Conservation (phyloP, 768 basidiomycete genomes). For the Serendipita indica region DNA sequence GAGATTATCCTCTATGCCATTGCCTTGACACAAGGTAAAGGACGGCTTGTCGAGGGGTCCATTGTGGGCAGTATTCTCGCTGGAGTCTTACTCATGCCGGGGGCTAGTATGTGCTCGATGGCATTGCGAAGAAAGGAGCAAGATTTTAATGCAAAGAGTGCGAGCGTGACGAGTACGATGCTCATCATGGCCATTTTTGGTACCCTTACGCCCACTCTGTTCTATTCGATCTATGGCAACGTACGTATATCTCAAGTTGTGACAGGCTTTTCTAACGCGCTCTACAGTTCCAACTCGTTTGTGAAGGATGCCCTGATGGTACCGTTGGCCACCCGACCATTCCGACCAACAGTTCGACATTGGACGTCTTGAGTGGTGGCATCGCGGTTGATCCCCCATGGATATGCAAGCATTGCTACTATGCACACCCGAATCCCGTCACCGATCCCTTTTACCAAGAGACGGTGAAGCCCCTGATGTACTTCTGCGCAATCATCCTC, state of each 20-base stretch:
- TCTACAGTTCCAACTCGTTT: slow-evolving; percentile 69
- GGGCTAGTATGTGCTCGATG: slow-evolving; percentile 85
- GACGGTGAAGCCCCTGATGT: slow-evolving; percentile 91
- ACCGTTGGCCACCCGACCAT: not conserved
- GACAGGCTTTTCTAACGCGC: slow-evolving; percentile 8
- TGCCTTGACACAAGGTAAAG: slow-evolving; percentile 80
- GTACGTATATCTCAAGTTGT: slow-evolving; percentile 36
- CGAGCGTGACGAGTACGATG: slow-evolving; percentile 98
- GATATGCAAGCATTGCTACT: slow-evolving; percentile 86
- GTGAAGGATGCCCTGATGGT: slow-evolving; percentile 55
- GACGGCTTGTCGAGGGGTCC: slow-evolving; percentile 88
- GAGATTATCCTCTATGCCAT: slow-evolving; percentile 90
- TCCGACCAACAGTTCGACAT: slow-evolving; percentile 18
- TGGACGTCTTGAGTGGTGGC: slow-evolving; percentile 14
- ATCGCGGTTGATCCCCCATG: slow-evolving; percentile 37
- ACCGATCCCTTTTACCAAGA: slow-evolving; percentile 93
- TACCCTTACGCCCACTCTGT: slow-evolving; percentile 83
- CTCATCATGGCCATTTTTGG: slow-evolving; percentile 99
- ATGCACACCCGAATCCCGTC: slow-evolving; percentile 85
- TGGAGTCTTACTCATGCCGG: slow-evolving; percentile 94
- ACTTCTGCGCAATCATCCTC: slow-evolving; percentile 81
- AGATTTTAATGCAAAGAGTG: slow-evolving; percentile 97
- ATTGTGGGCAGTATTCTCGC: slow-evolving; percentile 92
- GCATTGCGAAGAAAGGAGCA: slow-evolving; percentile 87
- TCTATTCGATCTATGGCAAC: slow-evolving; percentile 96